Base-by-base conservation (phyloP, 2,329 filamentous ascomycete genomes). In the Fusarium palustre region DNA sequence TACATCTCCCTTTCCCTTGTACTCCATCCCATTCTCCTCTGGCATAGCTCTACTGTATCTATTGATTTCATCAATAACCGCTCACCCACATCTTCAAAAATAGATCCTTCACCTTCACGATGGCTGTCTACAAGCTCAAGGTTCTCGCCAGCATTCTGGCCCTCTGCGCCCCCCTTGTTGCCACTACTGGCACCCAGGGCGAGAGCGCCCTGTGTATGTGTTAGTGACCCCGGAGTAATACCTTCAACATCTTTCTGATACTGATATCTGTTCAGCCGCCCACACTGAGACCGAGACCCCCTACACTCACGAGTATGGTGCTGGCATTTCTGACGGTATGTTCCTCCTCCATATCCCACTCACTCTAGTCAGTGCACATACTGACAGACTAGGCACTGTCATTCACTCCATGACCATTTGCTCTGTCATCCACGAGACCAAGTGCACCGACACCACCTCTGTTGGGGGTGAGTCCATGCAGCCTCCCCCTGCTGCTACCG, bases 331-430 rank as follows among this genome's bases (percentile, higher is more conserved):
- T 38, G 75, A 75, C 13, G 79, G 79, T 79, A 74, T 61, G 65
- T n/a, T 28, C n/a, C 63, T 10, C 7, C 16, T 48, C 34, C 16
- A 22, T 20, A 13, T 4, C 47, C 43, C 22, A 15, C n/a, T 43
- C 11, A 39, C n/a, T 20, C 16, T 2, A 13, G 12, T 31, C 2
- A 13, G 12, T 31, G 20, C 24, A 20, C 24, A 22, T 11, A 24
- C 43, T 43, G 36, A 48, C 59, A 46, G 41, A 54, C 10, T 45
- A 81, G 79, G 78, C 4, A 67, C 70, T 24, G 54, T 78, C 31
- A 64, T 81, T 43, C 77, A 78, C 66, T 76, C 78, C 30, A 74
- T 79, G 68, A 80, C 79, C 70, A 66, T 78, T 55, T 81, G 80
- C 75, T 76, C 74, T 64, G 61, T 81, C 50, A 66, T 79, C 30